Conservation (phyloP, 208 protist genomes). For the Leishmania gerbilli region DNA sequence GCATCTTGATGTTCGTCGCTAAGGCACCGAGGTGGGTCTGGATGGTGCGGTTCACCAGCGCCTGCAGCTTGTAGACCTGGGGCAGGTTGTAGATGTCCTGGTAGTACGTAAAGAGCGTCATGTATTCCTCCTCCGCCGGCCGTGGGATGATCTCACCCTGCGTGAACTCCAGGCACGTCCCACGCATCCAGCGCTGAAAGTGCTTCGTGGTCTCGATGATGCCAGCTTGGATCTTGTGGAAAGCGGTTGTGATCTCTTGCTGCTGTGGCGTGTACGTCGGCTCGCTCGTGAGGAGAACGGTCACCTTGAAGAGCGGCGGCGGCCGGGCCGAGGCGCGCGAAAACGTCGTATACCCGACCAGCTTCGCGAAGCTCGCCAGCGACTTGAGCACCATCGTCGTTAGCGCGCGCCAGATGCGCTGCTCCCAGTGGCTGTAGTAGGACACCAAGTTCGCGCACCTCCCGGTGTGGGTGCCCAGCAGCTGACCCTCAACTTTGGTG, state of each 20-base stretch:
- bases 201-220: slow-evolving; percentile 94
- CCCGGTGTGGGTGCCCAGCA: slow-evolving; percentile 93
- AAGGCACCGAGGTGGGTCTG: slow-evolving; percentile 91
- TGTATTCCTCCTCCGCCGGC: slow-evolving; percentile 81
- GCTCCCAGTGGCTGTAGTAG: slow-evolving; percentile 98
- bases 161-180: slow-evolving; percentile 96
- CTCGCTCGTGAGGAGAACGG: slow-evolving; percentile 91
- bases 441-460: slow-evolving; percentile 82
- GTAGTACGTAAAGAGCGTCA: slow-evolving; percentile 94
- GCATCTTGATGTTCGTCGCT: slow-evolving; percentile 92
- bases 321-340: slow-evolving; percentile 33
- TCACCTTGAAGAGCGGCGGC: slow-evolving; percentile 94
- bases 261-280: slow-evolving; percentile 93
- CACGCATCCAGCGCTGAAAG: slow-evolving; percentile 97
- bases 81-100: slow-evolving; percentile 93
- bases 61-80: slow-evolving; percentile 91
- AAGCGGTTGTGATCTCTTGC: slow-evolving; percentile 92
- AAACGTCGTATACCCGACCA: slow-evolving; percentile 79
- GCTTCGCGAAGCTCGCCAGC: slow-evolving; percentile 82
- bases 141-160: slow-evolving; percentile 89
- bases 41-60: slow-evolving; percentile 90
- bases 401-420: slow-evolving; percentile 94
- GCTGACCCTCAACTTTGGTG: slow-evolving; percentile 95
- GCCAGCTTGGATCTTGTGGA: slow-evolving; percentile 91
- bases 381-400: slow-evolving; percentile 91